Conservation (phyloP, 2,329 filamentous ascomycete genomes). For the Fusarium drepaniforme region DNA sequence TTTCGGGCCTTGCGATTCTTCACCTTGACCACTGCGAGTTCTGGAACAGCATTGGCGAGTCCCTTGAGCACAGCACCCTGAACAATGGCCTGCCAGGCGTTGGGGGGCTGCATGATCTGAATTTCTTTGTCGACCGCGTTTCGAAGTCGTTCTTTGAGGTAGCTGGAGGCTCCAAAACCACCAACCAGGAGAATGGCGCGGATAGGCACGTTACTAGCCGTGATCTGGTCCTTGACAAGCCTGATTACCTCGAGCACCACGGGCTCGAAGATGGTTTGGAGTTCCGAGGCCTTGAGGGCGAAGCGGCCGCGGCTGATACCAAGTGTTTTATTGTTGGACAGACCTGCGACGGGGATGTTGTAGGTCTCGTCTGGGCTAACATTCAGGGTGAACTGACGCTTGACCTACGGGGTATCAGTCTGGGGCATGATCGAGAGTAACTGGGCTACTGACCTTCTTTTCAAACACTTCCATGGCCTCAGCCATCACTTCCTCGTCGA, state of each 20-base stretch:
- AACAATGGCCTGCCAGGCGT: constrained; percentile 62
- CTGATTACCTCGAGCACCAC: constrained; percentile 58
- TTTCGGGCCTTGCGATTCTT: constrained; percentile 57
- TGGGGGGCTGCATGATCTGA: constrained; percentile 59
- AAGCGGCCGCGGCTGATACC: constrained; percentile 54
- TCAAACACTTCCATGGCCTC: constrained; percentile 58
- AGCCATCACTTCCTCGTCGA: constrained; percentile 54
- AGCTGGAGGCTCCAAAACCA: constrained; percentile 60
- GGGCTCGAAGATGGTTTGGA: constrained; percentile 58
- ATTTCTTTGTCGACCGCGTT: constrained; percentile 49
- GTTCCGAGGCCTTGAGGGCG: constrained; percentile 52
- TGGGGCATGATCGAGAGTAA: not conserved
- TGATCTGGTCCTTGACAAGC: constrained; percentile 58
- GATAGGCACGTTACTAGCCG: constrained; percentile 51
- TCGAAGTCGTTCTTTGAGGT: constrained; percentile 56
- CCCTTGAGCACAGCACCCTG: constrained; percentile 64
- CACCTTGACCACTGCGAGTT: constrained; percentile 52
- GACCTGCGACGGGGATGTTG: constrained; percentile 53
- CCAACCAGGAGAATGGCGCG: constrained; percentile 59
- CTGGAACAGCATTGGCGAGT: constrained; percentile 52
- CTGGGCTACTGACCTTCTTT: constrained; percentile 44
- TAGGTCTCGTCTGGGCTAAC: constrained; percentile 50
- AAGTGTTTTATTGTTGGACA: constrained; percentile 54
- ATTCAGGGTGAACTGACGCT: constrained; percentile 51
- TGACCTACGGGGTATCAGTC: constrained; percentile 44